Percentiles rank a stretch among this genome's conserved stretches.
Conservation (phyloP, 1,284 basidiomycete genomes). For the Apiotrichum porosum region DNA sequence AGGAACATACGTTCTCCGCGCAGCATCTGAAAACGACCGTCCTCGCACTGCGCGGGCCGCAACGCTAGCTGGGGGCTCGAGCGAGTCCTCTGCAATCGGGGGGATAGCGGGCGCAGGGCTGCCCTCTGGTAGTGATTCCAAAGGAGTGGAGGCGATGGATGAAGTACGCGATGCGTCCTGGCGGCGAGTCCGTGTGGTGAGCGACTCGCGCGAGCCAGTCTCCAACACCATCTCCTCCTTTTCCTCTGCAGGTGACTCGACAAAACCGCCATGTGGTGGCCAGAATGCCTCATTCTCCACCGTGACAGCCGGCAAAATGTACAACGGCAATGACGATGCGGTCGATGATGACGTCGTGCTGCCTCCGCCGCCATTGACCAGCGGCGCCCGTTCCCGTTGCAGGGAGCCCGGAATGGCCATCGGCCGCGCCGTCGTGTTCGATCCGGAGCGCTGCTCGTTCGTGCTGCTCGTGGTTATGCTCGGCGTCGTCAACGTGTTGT, state of each 20-base stretch:
- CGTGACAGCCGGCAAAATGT: conserved; percentile 13
- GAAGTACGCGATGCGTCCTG: background rate
- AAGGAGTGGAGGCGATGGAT: conserved; percentile 1
- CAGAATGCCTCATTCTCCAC: conserved; percentile 8
- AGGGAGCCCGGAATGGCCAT: too few species aligned
- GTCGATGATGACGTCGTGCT: background rate
- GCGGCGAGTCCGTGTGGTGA: too few species aligned
- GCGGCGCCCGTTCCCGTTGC: too few species aligned
- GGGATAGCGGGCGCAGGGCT: conserved; percentile 2
- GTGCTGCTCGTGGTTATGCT: too few species aligned
- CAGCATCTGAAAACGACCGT: conserved; percentile 14
- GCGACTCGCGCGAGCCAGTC: too few species aligned
- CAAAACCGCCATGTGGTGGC: background rate
- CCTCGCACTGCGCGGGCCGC: conserved; percentile 7
- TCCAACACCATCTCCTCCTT: too few species aligned
- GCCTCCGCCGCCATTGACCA: too few species aligned
- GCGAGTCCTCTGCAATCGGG: background rate
- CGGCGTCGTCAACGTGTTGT: background rate
- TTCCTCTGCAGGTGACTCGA: too few species aligned
- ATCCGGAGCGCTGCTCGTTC: too few species aligned
- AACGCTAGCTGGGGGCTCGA: background rate
- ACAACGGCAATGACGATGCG: conserved; percentile 1
- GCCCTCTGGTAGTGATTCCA: conserved; percentile 7
- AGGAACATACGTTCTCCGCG: background rate
- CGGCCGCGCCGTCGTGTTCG: too few species aligned